phyloP scores from a whole-genome alignment of 441 rosid genomes.

The Brassica balearica region DNA sequence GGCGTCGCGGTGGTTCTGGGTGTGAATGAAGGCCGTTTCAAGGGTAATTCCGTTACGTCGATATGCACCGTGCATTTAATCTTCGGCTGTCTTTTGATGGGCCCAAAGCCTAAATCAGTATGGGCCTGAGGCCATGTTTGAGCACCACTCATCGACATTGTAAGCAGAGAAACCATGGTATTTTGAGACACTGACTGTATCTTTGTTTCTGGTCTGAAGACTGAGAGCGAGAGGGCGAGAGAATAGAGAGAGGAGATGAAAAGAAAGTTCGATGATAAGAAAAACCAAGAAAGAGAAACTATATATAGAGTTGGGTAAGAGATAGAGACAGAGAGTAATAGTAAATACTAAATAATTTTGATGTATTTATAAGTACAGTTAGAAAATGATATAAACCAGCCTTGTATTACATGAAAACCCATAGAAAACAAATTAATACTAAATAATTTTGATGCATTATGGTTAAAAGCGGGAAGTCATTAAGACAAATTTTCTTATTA shows the following conservation, averaged over 20 bases:
- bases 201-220: conserved; percentile 27
- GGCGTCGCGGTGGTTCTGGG: conserved; percentile 23
- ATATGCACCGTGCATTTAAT: conserved; percentile 44
- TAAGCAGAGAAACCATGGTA: conserved; percentile 44
- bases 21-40: conserved; percentile 24
- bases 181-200: conserved; percentile 20
- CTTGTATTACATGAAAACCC: background rate
- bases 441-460: background rate
- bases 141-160: conserved; percentile 30
- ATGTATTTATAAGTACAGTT: background rate
- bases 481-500: background rate
- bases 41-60: conserved; percentile 47
- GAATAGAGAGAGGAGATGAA: conserved; percentile 19
- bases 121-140: conserved; percentile 47
- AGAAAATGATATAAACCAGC: background rate
- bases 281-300: conserved; percentile 29
- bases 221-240: conserved; percentile 19
- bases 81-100: conserved; percentile 26
- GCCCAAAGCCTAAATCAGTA: conserved; percentile 16
- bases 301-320: conserved; percentile 51
- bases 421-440: background rate
- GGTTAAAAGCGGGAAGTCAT: background rate
- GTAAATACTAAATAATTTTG: no score
- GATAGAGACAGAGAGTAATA: background rate
- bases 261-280: conserved; percentile 34